These are phyloP conservation scores for Wickerhamiella sorbophila DNA, from an alignment of 805 yeast genomes.

Conservation along the genomic window DNA sequence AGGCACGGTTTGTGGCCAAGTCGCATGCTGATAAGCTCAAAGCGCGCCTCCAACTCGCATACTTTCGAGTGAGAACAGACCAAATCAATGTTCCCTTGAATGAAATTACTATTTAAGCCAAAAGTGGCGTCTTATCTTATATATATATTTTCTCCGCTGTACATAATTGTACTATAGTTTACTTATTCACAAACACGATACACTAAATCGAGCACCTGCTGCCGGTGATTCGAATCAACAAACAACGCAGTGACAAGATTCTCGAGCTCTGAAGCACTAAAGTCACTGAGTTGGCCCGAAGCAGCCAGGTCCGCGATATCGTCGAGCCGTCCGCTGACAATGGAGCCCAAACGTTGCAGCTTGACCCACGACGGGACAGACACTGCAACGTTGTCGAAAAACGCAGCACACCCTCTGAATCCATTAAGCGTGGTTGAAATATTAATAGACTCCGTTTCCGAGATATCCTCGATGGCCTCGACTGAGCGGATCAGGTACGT, in stretches of 20 bases:
- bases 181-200: not conserved
- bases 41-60: slow-evolving; percentile 23
- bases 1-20: not conserved
- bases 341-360: slow-evolving; percentile 22
- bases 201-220: slow-evolving; percentile 13
- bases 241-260: slow-evolving; percentile 23
- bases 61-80: slow-evolving; percentile 24
- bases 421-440: slow-evolving; percentile 9
- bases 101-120: slow-evolving; percentile 14
- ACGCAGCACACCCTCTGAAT: slow-evolving; percentile 11
- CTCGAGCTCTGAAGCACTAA: slow-evolving; percentile 21
- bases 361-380: slow-evolving; percentile 27
- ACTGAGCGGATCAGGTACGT: slow-evolving; percentile 13
- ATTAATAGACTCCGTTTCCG: slow-evolving; percentile 19
- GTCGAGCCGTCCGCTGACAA: slow-evolving; percentile 23
- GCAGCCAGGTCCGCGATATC: slow-evolving; percentile 21
- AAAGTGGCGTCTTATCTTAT: too few relatives aligned
- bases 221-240: slow-evolving; percentile 23
- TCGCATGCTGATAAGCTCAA: slow-evolving; percentile 20
- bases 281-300: slow-evolving; percentile 23
- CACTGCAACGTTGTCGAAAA: slow-evolving; percentile 10
- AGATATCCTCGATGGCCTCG: slow-evolving; percentile 19
- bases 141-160: too few relatives aligned
- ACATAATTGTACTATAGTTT: too few relatives aligned
- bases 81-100: slow-evolving; percentile 21